Conservation (phyloP, 2,329 filamentous ascomycete species). For the Didymella pinodella region DNA sequence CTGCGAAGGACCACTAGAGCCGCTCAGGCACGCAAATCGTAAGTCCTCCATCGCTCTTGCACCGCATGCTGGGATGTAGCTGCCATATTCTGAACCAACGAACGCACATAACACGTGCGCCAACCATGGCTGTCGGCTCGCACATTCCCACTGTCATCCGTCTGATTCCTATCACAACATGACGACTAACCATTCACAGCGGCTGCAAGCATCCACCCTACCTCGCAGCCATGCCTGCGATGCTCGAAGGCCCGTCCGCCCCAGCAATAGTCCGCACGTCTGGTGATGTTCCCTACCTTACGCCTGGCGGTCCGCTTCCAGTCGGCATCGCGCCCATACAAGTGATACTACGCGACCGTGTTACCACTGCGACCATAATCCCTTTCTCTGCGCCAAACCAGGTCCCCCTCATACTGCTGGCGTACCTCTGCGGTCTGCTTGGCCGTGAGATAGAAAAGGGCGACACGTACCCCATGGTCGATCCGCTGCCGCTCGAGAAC, state of each 20-base stretch:
- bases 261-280: slow-evolving; percentile 75
- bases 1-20: slow-evolving; percentile 17
- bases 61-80: neutral
- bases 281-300: slow-evolving; percentile 70
- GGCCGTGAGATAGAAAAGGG: slow-evolving; percentile 92
- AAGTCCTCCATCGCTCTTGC: slow-evolving; percentile 15
- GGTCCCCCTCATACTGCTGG: slow-evolving; percentile 77
- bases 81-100: neutral
- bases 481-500: slow-evolving; percentile 73
- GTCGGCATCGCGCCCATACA: slow-evolving; percentile 74
- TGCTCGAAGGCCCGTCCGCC: slow-evolving; percentile 77
- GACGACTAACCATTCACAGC: slow-evolving; percentile 8
- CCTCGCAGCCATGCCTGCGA: slow-evolving; percentile 70
- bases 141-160: neutral
- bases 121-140: neutral
- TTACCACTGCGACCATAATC: slow-evolving; percentile 83
- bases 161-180: neutral
- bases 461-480: slow-evolving; percentile 89
- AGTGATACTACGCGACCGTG: slow-evolving; percentile 82
- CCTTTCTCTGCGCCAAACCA: slow-evolving; percentile 80
- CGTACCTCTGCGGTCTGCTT: slow-evolving; percentile 82
- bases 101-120: neutral
- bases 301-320: slow-evolving; percentile 69
- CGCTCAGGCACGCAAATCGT: slow-evolving; percentile 15
- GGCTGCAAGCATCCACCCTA: slow-evolving; percentile 10